phyloP scores from a whole-genome alignment of 441 rosid genomes.

The Pelargonium citronellum region DNA sequence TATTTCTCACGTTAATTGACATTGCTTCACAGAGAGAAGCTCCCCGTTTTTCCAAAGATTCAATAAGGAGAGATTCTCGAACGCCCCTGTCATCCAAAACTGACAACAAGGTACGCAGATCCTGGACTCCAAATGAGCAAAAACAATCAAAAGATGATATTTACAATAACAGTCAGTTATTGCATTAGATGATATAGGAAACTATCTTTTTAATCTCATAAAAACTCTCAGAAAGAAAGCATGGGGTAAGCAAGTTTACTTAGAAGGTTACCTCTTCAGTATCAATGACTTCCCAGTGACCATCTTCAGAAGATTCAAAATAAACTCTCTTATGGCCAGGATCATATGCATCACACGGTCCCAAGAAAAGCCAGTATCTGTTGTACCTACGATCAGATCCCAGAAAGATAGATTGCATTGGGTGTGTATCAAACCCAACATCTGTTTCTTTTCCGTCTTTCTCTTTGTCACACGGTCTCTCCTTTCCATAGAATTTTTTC shows the following conservation, averaged over 20 bases:
- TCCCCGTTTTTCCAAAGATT: slow-evolving; percentile 77
- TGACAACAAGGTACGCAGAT: slow-evolving; percentile 61
- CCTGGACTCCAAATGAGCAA: slow-evolving; percentile 43
- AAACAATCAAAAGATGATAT: slow-evolving; percentile 11
- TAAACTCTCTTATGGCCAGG: slow-evolving; percentile 94
- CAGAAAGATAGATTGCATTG: slow-evolving; percentile 82
- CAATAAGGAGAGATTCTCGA: slow-evolving; percentile 79
- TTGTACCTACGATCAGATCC: slow-evolving; percentile 97
- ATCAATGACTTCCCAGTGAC: slow-evolving; percentile 93
- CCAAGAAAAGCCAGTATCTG: slow-evolving; percentile 97
- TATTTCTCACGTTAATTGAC: slow-evolving; percentile 38
- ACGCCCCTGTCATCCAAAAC: slow-evolving; percentile 81
- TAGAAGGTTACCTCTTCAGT: slow-evolving; percentile 55
- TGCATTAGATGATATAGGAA: neutral
- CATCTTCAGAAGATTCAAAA: slow-evolving; percentile 97
- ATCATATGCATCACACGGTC: slow-evolving; percentile 73
- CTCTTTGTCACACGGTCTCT: slow-evolving; percentile 25
- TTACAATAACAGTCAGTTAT: neutral
- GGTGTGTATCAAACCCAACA: slow-evolving; percentile 39
- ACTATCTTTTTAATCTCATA: slow-evolving; percentile 5
- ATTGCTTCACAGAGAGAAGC: slow-evolving; percentile 61
- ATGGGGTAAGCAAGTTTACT: neutral
- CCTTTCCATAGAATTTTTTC: slow-evolving; percentile 27
- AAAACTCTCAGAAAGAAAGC: slow-evolving; percentile 4
- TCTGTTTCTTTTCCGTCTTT: slow-evolving; percentile 33